Evolutionary conservation across 2,329 filamentous ascomycete species (phyloP), one percentile per base, ranked within the genome.

Genomic region (Periglandula ipomoeae): DNA sequence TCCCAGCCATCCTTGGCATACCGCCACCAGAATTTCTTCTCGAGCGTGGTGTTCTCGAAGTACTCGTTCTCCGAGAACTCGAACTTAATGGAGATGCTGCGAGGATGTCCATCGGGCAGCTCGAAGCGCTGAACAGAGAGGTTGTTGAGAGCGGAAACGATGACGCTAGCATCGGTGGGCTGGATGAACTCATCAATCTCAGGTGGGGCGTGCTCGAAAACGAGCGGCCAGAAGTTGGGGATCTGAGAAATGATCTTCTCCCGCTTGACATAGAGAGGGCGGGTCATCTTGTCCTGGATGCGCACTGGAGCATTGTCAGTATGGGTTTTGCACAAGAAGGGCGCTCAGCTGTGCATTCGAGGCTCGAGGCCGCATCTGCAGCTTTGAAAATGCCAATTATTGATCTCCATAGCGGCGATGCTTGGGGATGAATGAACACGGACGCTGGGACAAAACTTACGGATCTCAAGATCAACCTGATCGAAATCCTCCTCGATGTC

Each of bases 1-100:
- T 78, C 73, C 80, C 81, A 89, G 60, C 79, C 76, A 61, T 84
- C 78, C 63, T 75, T 78, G 52, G 78, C 73, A 64, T 78, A 77
- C 56, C 90, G 82, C 75, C 84, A 89, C 79, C 84, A 91, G 70
- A 97, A 95, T 63, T 86, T 87, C 82, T 97, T 97, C 70, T 91
- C 86, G 44, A 97, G 70, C 47, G 82, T 78, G 48, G 71, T 75
- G 70, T 95, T 77, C 63, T 83, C 77, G 60, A 97, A 95, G 71
- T 84, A 83, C 44, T 89, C 82, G 69, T 97, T 97, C 54, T 82
- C 77, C 51, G 69, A 70, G 68, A 95, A 95, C 59, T 87, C 82
- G 61, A 93, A 89, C 53, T 72, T 82, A 72, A 95, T 79, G 52
- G 76, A 72, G 58, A 97, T 66, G 69, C 83, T 89, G 65, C 89